Evolutionary conservation across 2,329 filamentous ascomycete genomes (phyloP), one percentile per base, ranked within the genome.

Genomic region (Xylaria sp.): DNA sequence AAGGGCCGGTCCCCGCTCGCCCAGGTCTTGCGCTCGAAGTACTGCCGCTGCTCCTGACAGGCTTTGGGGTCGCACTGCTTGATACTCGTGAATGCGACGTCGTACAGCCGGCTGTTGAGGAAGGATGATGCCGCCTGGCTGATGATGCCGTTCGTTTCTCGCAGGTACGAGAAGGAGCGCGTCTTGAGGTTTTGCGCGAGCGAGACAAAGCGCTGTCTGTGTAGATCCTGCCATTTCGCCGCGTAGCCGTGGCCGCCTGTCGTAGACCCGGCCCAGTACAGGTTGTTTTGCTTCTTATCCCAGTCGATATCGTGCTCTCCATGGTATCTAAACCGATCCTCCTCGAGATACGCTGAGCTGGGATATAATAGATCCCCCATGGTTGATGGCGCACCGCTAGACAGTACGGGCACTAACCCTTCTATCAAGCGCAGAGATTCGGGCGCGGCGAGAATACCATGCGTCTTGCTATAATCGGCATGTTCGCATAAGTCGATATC

Each of bases 211-310:
- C 85, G 74, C 72, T 87, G 84, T 0, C 86, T 81, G 21, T 88
- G 86, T 48, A 79, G 82, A 0, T 75, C 58, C 0, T 69, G 70
- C 85, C 85, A 87, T 0, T 74, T 63, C 1, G 75, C 69, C 9
- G 77, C 74, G 0, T 69, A 68, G 0, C 76, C 78, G 47, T 78
- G 82, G 0, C 82, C 85, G 2, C 86, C 87, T 0, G 86, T 88
- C 0, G 81, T 87, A 0, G 84, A 86, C 0, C 87, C 87, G 0
- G 83, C 82, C 88, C 87, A 89, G 74, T 89, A 89, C 0, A 89
- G 72, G 2, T 81, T 82, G 42, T 84, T 82, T 1, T 70, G 71
- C 71, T 89, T 90, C 5, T 78, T 55, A 0, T 83, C 75, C 86
- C 86, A 89, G 0, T 77, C 73, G 0, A 81, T 47, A 65, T 88